Evolutionary conservation across 169 alveolate genomes (phyloP).

Genomic region (Plasmodium malariae): DNA sequence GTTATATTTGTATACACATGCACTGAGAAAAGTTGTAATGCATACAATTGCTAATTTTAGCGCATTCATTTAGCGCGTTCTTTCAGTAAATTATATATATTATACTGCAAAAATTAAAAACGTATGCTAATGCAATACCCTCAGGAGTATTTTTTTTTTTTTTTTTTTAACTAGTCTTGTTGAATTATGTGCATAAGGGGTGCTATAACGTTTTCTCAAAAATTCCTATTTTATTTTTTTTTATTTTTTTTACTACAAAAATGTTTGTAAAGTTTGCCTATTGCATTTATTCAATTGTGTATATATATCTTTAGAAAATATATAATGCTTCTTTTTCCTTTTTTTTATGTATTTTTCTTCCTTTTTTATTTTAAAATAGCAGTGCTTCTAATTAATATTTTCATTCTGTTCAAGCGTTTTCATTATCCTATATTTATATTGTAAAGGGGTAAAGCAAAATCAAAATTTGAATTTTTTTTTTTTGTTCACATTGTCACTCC

Average conservation of each 20-base stretch:
- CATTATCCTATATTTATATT: neutral
- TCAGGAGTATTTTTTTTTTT: neutral
- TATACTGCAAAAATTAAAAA: neutral
- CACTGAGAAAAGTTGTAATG: neutral
- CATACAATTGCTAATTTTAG: neutral
- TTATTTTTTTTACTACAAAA: too few species aligned
- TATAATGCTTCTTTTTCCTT: neutral
- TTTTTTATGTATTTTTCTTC: too few species aligned
- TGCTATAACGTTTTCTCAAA: too few species aligned
- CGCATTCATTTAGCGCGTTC: neutral
- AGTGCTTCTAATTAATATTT: neutral
- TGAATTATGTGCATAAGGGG: conserved; percentile 18
- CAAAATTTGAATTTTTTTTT: neutral
- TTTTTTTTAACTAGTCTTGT: neutral
- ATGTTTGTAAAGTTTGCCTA: too few species aligned
- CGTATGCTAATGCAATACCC: neutral
- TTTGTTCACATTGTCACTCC: neutral
- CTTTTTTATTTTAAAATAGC: too few species aligned
- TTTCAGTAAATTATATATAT: neutral
- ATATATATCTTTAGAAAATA: too few species aligned
- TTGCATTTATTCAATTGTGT: too few species aligned
- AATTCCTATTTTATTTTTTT: too few species aligned
- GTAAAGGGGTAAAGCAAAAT: neutral
- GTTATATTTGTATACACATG: too few species aligned
- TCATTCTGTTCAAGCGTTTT: neutral